A percentile compares a stretch with the other conserved stretches of the same genome.
These are phyloP conservation scores for Silene latifolia DNA, from an alignment of 148 eudicot genomes.

Conservation along the genomic window DNA sequence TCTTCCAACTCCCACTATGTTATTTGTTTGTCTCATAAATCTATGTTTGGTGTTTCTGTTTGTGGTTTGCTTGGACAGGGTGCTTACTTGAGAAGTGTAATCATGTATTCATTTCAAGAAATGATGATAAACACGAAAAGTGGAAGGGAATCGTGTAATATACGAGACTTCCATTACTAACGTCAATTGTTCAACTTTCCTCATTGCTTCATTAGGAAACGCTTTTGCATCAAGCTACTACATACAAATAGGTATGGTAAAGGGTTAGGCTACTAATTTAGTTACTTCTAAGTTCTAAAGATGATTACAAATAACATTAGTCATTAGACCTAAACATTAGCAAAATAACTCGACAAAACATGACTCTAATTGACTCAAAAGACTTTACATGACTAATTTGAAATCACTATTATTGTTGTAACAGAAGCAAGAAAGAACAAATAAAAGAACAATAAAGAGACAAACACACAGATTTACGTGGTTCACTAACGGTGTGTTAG, in stretches of 20 bases:
- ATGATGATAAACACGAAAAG: neutral
- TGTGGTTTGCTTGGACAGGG: conserved; percentile 8
- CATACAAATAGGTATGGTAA: neutral
- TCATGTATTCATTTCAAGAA: conserved; percentile 13
- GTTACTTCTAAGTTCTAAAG: too few relatives aligned
- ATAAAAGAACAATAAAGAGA: too few relatives aligned
- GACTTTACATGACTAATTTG: too few relatives aligned
- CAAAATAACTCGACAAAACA: too few relatives aligned
- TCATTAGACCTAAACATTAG: too few relatives aligned
- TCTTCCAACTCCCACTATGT: neutral
- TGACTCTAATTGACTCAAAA: too few relatives aligned
- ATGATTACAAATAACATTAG: too few relatives aligned
- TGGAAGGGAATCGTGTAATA: conserved; percentile 13
- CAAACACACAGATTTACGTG: too few relatives aligned
- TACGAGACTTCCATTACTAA: conserved; percentile 8
- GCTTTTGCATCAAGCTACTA: neutral
- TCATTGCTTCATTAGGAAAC: conserved; percentile 12
- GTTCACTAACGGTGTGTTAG: too few relatives aligned
- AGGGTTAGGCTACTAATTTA: too few relatives aligned
- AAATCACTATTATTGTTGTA: too few relatives aligned
- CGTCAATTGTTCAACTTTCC: neutral
- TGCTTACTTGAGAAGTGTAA: conserved; percentile 23
- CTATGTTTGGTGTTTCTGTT: conserved; percentile 15
- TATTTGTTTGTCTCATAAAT: neutral
- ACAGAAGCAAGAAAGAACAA: too few relatives aligned